A percentile compares a stretch with the other conserved stretches of the same genome.
These are phyloP conservation scores for Pichiaceae sp. DNA, from an alignment of 1,139 yeast genomes.

Conservation along the genomic window DNA sequence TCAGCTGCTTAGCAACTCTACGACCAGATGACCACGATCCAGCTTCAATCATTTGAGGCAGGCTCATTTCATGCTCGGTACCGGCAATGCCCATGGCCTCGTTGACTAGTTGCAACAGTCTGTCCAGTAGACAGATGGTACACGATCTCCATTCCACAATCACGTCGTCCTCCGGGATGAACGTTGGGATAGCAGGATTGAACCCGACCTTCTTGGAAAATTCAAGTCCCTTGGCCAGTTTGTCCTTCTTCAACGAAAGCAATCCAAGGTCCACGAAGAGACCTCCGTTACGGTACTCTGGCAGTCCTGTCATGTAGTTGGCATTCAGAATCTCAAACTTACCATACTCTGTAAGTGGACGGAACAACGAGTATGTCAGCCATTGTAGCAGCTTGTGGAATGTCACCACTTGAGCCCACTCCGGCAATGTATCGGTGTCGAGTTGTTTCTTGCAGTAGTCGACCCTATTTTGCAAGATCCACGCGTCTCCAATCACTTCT, in stretches of 20 bases:
- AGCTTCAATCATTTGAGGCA: constrained; percentile 55
- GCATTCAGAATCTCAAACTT: constrained; percentile 32
- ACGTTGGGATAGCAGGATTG: constrained; percentile 34
- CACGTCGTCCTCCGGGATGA: constrained; percentile 42
- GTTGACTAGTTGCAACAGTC: constrained; percentile 39
- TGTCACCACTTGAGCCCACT: constrained; percentile 35
- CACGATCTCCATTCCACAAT: constrained; percentile 60
- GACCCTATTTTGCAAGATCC: constrained; percentile 33
- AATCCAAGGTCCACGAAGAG: constrained; percentile 46
- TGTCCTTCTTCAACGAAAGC: constrained; percentile 33
- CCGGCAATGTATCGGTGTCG: constrained; percentile 12
- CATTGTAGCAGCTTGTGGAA: constrained; percentile 59
- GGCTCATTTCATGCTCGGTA: constrained; percentile 25
- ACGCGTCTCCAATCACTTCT: constrained; percentile 47
- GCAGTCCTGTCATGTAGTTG: constrained; percentile 46
- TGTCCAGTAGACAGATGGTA: constrained; percentile 46
- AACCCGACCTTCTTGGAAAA: constrained; percentile 22
- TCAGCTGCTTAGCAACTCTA: constrained; percentile 37
- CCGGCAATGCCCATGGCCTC: constrained; percentile 26
- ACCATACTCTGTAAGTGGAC: constrained; percentile 38
- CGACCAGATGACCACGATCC: constrained; percentile 61
- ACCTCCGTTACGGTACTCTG: constrained; percentile 60
- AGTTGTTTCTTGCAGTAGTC: constrained; percentile 21
- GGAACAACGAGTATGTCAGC: constrained; percentile 49
- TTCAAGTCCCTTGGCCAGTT: constrained; percentile 26